Conservation (phyloP, 305 asterid genomes). For the Fraxinus velutina region DNA sequence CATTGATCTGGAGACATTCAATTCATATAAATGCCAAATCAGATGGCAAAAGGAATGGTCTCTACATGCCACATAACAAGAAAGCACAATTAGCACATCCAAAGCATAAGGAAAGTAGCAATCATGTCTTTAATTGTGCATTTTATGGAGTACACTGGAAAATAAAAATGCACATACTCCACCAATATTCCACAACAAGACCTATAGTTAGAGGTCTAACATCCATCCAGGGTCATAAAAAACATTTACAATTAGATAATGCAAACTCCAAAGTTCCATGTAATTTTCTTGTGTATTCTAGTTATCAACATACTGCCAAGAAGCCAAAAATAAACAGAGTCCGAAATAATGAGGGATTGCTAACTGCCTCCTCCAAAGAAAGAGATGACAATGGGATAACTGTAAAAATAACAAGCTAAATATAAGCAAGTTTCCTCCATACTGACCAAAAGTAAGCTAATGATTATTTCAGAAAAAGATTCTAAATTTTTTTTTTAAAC, state of each 20-base stretch:
- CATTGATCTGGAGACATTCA: constrained; percentile 35
- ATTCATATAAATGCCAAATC: constrained; percentile 23
- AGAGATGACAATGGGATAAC: background rate
- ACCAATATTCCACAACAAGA: background rate
- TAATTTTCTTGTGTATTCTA: background rate
- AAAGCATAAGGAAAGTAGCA: background rate
- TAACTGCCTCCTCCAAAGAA: background rate
- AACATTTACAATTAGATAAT: background rate
- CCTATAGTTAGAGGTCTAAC: background rate
- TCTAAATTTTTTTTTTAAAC: background rate
- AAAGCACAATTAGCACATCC: background rate
- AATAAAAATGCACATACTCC: background rate
- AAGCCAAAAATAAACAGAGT: background rate
- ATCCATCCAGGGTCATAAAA: constrained; percentile 6
- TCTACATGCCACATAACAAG: background rate
- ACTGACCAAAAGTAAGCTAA: background rate
- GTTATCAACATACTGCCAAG: background rate
- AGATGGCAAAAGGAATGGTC: background rate
- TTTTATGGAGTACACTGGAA: background rate
- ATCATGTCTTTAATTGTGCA: background rate
- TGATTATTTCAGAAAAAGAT: background rate
- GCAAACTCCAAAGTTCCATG: background rate
- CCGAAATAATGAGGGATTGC: background rate
- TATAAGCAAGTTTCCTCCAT: background rate
- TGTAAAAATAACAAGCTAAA: background rate